Conservation (phyloP, 2,329 filamentous ascomycete genomes). For the Aureobasidium namibiae region DNA sequence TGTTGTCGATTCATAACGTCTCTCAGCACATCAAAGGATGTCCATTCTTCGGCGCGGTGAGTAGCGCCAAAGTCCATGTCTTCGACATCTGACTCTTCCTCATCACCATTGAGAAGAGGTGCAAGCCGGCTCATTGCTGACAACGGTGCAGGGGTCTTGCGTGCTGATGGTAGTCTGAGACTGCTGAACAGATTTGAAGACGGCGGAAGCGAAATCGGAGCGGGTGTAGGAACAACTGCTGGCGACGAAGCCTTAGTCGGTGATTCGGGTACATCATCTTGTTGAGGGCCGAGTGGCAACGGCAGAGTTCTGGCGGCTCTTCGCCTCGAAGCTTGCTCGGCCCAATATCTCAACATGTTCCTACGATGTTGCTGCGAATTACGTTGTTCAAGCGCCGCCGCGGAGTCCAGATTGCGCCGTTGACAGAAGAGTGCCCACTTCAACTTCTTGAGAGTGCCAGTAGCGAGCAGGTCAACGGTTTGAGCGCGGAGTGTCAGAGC, state of each 20-base stretch:
- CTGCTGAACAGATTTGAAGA: constrained; percentile 14
- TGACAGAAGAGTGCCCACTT: constrained; percentile 51
- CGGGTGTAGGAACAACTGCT: not conserved
- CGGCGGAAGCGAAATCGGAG: not conserved
- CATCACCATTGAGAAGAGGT: not conserved
- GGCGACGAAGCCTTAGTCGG: not conserved
- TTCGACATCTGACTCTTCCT: not conserved
- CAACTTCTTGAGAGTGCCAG: constrained; percentile 41
- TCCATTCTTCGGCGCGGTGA: constrained; percentile 29
- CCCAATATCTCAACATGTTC: constrained; percentile 49
- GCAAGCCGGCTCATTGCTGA: constrained; percentile 1
- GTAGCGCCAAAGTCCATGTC: constrained; percentile 21
- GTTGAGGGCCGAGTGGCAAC: not conserved
- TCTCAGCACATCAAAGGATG: constrained; percentile 28
- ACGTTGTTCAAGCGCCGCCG: constrained; percentile 43
- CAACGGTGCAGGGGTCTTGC: constrained; percentile 5
- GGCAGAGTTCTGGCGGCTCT: constrained; percentile 14
- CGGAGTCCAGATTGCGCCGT: constrained; percentile 42
- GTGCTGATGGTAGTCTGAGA: constrained; percentile 10
- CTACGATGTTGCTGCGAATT: constrained; percentile 48
- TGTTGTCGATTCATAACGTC: not conserved
- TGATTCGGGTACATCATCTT: constrained; percentile 13
- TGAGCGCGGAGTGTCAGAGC: constrained; percentile 40
- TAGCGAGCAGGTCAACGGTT: constrained; percentile 30
- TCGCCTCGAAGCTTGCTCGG: constrained; percentile 33